Percentiles rank a stretch among this genome's conserved stretches.
Evolutionary conservation across 305 asterid genomes (phyloP).

Genomic region (Solanum hybrid): DNA sequence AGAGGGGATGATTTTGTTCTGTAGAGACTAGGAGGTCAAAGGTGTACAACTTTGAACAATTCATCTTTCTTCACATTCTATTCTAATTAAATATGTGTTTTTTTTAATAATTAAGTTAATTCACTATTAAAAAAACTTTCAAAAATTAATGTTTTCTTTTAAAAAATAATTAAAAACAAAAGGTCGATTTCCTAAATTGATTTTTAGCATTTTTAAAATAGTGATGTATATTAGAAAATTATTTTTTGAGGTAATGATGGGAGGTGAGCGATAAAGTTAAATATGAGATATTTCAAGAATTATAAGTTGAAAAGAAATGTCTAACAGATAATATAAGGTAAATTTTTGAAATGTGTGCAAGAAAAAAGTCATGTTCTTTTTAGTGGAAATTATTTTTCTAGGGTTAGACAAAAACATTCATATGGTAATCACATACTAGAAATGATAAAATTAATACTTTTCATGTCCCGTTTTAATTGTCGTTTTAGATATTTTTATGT

Average conservation of each 20-base stretch:
- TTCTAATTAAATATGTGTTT: background rate
- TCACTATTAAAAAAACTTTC: background rate
- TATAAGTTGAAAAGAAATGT: background rate
- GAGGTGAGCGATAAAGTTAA: background rate
- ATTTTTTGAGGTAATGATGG: background rate
- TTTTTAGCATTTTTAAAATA: background rate
- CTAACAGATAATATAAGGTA: background rate
- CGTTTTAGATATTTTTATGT: background rate
- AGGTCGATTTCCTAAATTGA: background rate
- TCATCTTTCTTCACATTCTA: background rate
- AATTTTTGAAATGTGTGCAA: background rate
- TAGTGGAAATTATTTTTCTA: background rate
- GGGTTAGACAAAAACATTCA: background rate
- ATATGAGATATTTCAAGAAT: background rate
- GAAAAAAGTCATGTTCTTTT: background rate
- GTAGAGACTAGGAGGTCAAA: background rate
- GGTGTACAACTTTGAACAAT: background rate
- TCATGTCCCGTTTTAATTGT: background rate
- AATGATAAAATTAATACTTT: too few species aligned
- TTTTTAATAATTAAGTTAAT: background rate
- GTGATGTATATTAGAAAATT: background rate
- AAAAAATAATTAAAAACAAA: background rate
- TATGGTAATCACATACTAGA: background rate
- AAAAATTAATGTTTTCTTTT: background rate
- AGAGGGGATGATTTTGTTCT: background rate